phyloP scores from a whole-genome alignment of 2,329 filamentous ascomycete genomes.

The Plectosphaerella sp. region DNA sequence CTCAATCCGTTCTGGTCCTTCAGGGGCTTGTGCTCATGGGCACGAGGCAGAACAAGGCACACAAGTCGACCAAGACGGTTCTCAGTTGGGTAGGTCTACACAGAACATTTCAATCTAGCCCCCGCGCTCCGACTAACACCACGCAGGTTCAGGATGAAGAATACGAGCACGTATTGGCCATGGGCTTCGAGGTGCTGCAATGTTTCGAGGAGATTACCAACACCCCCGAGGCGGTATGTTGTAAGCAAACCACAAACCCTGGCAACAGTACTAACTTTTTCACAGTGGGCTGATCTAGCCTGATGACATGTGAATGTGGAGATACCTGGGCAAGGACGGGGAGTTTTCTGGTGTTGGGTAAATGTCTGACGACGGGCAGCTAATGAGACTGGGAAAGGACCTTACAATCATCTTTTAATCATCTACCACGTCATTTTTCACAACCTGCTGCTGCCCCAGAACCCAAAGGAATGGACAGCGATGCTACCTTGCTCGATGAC shows the following conservation, averaged over 20 bases:
- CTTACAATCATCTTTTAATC: too few species aligned
- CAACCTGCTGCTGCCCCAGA: too few species aligned
- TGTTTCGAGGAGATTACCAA: slow-evolving; percentile 77
- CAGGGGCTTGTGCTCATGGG: slow-evolving; percentile 79
- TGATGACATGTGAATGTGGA: too few species aligned
- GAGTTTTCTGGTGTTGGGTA: too few species aligned
- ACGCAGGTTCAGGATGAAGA: slow-evolving; percentile 63
- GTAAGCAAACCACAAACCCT: background rate
- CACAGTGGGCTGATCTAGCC: too few species aligned
- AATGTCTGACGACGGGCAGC: too few species aligned
- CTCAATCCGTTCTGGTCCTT: slow-evolving; percentile 63
- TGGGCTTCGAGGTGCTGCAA: slow-evolving; percentile 78
- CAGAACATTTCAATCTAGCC: background rate
- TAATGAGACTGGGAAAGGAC: too few species aligned
- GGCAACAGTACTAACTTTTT: background rate
- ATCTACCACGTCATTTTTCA: too few species aligned
- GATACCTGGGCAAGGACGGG: too few species aligned
- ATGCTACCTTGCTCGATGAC: too few species aligned
- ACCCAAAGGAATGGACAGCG: too few species aligned
- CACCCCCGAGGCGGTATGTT: slow-evolving; percentile 50
- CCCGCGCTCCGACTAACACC: slow-evolving; percentile 10
- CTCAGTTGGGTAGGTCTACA: slow-evolving; percentile 70
- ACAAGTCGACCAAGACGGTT: slow-evolving; percentile 68
- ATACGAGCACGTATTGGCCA: slow-evolving; percentile 67
- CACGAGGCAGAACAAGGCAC: slow-evolving; percentile 74